Evolutionary conservation across 129 eudicot genomes (phyloP), one percentile per base, ranked within the genome.

Genomic region (Oenanthe sinensis): DNA sequence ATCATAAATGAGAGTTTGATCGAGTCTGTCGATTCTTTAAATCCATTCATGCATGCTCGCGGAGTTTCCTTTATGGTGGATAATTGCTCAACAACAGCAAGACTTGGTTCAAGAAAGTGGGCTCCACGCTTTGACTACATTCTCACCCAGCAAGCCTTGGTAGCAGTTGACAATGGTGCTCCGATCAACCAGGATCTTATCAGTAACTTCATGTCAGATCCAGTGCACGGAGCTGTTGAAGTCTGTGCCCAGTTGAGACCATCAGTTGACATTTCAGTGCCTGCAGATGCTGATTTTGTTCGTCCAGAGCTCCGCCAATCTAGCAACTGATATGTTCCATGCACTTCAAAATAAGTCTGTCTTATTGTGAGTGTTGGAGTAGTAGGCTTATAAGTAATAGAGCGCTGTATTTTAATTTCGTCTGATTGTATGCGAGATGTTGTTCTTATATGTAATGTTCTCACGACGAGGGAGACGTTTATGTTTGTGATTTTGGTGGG

Each of bases 41-140:
- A 95, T 82, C 99, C 99, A 0, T 95, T 95, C 86, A 95, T 95
- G 97, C 99, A 95, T 77, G 99, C 99, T 16, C 90, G 99, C 28
- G 99, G 99, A 36, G 96, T 95, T 69, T 90, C 99, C 28, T 95
- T 95, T 76, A 95, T 95, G 99, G 99, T 95, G 22, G 99, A 95
- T 82, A 95, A 95, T 85, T 95, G 99, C 58, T 95, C 99, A 11
- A 95, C 99, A 20, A 95, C 99, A 6, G 96, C 97, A 40, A 83
- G 97, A 12, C 75, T 95, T 58, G 99, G 99, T 67, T 95, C 99
- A 33, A 92, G 99, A 83, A 95, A 95, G 82, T 95, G 99, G 99
- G 99, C 99, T 55, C 99, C 97, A 16, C 88, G 99, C 0, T 95
- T 95, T 12, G 99, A 95, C 52, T 95, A 95, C 84, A 82, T 91